These are phyloP conservation scores for Neurospora sp. DNA, from an alignment of 495 filamentous ascomycete genomes.

Conservation along the genomic window DNA sequence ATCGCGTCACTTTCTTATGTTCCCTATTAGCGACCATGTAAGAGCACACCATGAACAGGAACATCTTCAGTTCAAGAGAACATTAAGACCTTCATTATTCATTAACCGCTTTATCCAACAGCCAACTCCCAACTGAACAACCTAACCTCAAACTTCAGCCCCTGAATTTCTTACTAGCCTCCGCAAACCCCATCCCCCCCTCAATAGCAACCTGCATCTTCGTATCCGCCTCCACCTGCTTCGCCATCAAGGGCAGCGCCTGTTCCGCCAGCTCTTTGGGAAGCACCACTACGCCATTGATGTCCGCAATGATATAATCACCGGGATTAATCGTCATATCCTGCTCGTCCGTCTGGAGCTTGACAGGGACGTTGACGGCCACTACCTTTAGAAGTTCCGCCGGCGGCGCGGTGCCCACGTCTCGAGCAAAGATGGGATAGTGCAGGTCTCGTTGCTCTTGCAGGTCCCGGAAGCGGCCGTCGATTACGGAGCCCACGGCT, in stretches of 20 bases:
- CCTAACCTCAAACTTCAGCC: too few relatives aligned
- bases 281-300: slow-evolving; percentile 45
- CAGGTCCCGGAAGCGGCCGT: slow-evolving; percentile 48
- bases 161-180: slow-evolving; percentile 39
- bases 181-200: slow-evolving; percentile 39
- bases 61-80: too few relatives aligned
- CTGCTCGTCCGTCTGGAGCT: slow-evolving; percentile 30
- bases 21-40: neutral
- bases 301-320: slow-evolving; percentile 47
- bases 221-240: slow-evolving; percentile 43
- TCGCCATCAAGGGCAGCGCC: slow-evolving; percentile 37
- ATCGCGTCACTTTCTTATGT: too few relatives aligned
- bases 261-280: slow-evolving; percentile 34
- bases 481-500: slow-evolving; percentile 39
- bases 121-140: too few relatives aligned
- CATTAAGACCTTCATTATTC: neutral
- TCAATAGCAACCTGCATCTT: slow-evolving; percentile 41
- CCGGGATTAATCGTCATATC: slow-evolving; percentile 42
- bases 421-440: slow-evolving; percentile 43
- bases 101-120: neutral
- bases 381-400: slow-evolving; percentile 34
- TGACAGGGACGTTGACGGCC: slow-evolving; percentile 31
- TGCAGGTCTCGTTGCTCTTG: slow-evolving; percentile 46
- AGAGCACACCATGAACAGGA: neutral
- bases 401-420: slow-evolving; percentile 42